Evolutionary conservation across 257 asterid species (phyloP), one percentile per base, ranked within the genome.

Genomic region (Nicotiana sylvestris): DNA sequence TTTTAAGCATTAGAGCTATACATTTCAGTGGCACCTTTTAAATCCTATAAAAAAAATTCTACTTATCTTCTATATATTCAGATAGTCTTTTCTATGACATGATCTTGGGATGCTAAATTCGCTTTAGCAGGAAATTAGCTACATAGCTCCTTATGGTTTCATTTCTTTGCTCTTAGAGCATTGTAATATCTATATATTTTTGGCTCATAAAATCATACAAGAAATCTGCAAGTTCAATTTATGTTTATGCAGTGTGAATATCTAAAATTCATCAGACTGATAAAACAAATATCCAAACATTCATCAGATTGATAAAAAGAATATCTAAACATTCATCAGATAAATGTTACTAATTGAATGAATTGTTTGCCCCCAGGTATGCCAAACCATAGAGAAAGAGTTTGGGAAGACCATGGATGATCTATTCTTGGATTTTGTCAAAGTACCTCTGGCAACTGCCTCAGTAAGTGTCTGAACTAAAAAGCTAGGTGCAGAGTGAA

Each of bases 381-480:
- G 92, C 89, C 85, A 79, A 81, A 92, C 96, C 82, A 89, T 95
- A 87, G 83, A 81, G 83, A 87, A 55, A 57, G 98, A 94, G 89
- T 74, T 95, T 88, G 97, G 97, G 83, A 93, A 92, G 90, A 82
- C 97, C 43, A 87, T 93, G 92, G 94, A 87, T n/a, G 92, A 96
- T 57, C 91, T 96, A 76, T 96, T 96, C 92, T 65, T 88, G 87
- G 84, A 87, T 65, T 96, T 92, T 86, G 98, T 92, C 79, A 88
- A 86, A 76, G 74, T 77, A 82, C 95, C 99, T 60, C 92, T 96
- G 65, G 99, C 99, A 82, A 92, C 98, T 82, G 99, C 99, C 87
- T 96, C 99, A 66, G 99, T 96, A 92, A 92, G 96, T 78, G 64
- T 79, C 78, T 67, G 32, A 81, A 43, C 84, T 30, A 62, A 81